phyloP scores from a whole-genome alignment of 176 grass and related monocot species.

The Bolboschoenus planiculmis region DNA sequence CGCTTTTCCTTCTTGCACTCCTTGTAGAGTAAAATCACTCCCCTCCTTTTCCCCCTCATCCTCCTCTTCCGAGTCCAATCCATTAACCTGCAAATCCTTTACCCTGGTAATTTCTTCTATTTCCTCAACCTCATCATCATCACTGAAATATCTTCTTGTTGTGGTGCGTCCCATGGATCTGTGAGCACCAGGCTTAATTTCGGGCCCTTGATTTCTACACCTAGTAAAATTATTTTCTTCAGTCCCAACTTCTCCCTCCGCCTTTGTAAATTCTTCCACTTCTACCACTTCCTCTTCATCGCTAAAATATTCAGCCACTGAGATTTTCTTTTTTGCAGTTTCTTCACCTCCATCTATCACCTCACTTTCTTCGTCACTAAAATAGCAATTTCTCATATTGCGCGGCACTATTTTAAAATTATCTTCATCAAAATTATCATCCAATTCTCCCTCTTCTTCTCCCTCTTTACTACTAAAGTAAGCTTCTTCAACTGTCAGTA shows the following conservation, averaged over 20 bases:
- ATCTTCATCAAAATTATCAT: not conserved
- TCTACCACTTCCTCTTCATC: not conserved
- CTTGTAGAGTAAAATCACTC: not conserved
- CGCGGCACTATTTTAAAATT: conserved; percentile 11
- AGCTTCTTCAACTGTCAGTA: not conserved
- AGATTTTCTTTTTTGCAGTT: not conserved
- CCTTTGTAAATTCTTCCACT: not conserved
- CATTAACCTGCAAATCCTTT: not conserved
- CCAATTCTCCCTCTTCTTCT: conserved; percentile 1
- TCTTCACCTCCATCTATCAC: not conserved
- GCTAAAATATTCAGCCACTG: conserved; percentile 11
- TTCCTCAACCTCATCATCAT: not conserved
- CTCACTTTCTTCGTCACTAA: conserved; percentile 18
- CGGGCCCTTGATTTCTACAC: not conserved
- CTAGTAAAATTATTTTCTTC: not conserved
- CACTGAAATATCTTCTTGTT: conserved; percentile 3
- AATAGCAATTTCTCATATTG: not conserved
- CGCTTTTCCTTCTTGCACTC: conserved; percentile 31
- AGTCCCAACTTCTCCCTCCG: not conserved
- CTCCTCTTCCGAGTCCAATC: conserved; percentile 7
- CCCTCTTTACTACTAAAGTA: conserved; percentile 32
- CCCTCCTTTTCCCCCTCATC: conserved; percentile 27
- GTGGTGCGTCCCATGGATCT: conserved; percentile 6
- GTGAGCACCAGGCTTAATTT: not conserved
- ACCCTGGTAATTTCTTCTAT: conserved; percentile 17